Evolutionary conservation across 441 rosid species (phyloP).

Genomic region (Rhodomyrtus psidioides): DNA sequence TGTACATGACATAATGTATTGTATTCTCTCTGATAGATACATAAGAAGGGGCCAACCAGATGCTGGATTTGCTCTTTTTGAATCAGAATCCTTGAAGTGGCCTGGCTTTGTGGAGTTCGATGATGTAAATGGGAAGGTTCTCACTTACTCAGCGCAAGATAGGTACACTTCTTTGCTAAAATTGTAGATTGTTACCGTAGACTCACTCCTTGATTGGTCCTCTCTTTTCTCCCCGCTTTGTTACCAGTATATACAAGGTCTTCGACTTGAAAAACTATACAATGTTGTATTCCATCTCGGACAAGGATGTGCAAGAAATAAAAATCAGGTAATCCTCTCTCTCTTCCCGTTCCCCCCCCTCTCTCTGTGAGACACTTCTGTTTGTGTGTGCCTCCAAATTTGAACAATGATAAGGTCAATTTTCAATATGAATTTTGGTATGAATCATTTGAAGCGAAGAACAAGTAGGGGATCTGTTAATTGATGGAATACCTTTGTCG

Average conservation of each 20-base stretch:
- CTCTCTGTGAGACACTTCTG: not conserved
- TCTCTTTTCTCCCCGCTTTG: not conserved
- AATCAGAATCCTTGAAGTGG: constrained; percentile 68
- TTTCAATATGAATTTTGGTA: not conserved
- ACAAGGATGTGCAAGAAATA: constrained; percentile 52
- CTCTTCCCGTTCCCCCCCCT: not conserved
- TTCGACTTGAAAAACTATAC: constrained; percentile 57
- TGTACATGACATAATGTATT: not conserved
- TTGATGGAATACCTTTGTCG: not conserved
- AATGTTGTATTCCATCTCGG: constrained; percentile 53
- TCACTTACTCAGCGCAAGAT: constrained; percentile 67
- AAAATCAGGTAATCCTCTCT: constrained; percentile 40
- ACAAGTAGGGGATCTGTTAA: not conserved
- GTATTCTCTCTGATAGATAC: constrained; percentile 21
- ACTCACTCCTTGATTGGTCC: not conserved
- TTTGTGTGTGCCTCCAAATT: not conserved
- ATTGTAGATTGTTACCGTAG: not conserved
- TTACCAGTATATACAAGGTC: constrained; percentile 53
- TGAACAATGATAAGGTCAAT: not conserved
- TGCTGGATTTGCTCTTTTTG: constrained; percentile 71
- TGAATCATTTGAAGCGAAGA: not conserved
- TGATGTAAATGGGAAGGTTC: constrained; percentile 76
- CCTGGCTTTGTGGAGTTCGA: constrained; percentile 84
- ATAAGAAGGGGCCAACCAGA: constrained; percentile 65
- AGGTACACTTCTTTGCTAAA: constrained; percentile 25